Evolutionary conservation across 352 stramenopile genomes (phyloP).

Genomic region (Blastocystis sp.): DNA sequence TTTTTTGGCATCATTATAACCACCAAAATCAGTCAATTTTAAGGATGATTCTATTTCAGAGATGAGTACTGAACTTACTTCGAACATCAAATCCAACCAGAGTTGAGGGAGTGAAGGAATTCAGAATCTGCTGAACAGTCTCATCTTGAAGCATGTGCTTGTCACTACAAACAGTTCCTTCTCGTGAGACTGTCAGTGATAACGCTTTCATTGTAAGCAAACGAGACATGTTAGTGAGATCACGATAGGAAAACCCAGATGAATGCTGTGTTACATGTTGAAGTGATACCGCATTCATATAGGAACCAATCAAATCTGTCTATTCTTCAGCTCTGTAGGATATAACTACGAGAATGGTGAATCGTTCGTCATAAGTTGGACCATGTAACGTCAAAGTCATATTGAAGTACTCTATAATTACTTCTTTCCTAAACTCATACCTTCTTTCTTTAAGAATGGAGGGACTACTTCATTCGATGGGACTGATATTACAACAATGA

Average conservation of each 20-base stretch:
- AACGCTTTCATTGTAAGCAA: slow-evolving; percentile 6
- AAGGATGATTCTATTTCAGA: background rate
- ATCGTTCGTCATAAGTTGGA: slow-evolving; percentile 4
- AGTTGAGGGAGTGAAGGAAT: background rate
- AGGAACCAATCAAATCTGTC: background rate
- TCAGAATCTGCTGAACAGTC: background rate
- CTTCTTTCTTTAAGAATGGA: background rate
- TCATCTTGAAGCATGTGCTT: background rate
- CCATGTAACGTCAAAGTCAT: background rate
- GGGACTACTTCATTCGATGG: background rate
- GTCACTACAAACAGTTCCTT: background rate
- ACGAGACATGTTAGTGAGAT: background rate
- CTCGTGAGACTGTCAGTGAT: background rate
- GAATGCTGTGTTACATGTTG: background rate
- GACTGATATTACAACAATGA: background rate
- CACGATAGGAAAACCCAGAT: background rate
- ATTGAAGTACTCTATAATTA: background rate
- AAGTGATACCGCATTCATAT: background rate
- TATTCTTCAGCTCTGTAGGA: background rate
- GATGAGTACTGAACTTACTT: background rate
- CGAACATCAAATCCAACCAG: slow-evolving; percentile 1
- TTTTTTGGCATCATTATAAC: background rate
- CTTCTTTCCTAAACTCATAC: background rate
- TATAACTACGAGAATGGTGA: background rate
- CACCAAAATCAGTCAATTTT: background rate